Conservation (phyloP, 2,329 filamentous ascomycete species). For the Pseudocercospora cruenta region DNA sequence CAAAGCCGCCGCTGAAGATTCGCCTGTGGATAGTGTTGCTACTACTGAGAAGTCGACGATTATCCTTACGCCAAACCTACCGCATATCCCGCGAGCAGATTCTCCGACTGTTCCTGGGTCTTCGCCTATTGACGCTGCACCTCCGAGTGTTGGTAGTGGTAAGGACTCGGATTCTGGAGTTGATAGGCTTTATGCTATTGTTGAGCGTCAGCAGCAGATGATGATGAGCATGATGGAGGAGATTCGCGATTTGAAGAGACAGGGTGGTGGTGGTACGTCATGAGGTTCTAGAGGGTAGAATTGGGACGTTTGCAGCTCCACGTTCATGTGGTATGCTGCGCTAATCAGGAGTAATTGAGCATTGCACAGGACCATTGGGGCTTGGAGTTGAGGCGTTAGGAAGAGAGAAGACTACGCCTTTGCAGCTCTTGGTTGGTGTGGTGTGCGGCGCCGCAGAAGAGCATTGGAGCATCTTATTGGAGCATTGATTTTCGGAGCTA, state of each 20-base stretch:
- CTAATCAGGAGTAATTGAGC: neutral
- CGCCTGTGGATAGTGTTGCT: conserved; percentile 11
- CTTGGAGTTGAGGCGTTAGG: neutral
- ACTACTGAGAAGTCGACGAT: conserved; percentile 21
- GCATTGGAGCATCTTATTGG: neutral
- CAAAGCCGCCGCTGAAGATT: neutral
- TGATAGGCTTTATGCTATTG: conserved; percentile 15
- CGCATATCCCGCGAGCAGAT: conserved; percentile 3
- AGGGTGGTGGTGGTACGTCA: neutral
- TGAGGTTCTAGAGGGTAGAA: neutral
- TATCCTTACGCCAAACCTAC: conserved; percentile 19
- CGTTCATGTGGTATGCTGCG: neutral
- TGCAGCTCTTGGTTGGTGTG: too few relatives aligned
- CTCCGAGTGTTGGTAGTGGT: neutral
- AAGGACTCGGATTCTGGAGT: neutral
- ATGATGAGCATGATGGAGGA: conserved; percentile 24
- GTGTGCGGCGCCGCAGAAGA: too few relatives aligned
- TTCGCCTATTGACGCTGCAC: neutral
- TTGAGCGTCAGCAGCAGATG: conserved; percentile 21
- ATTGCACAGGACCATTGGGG: neutral
- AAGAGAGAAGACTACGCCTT: neutral
- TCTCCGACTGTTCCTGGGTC: conserved; percentile 3
- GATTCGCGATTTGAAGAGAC: conserved; percentile 21
- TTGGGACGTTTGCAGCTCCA: neutral
- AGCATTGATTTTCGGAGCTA: neutral